A percentile compares a stretch with the other conserved stretches of the same genome.
Evolutionary conservation across 306 rosid species (phyloP).

Genomic region (Dicorynia guianensis): DNA sequence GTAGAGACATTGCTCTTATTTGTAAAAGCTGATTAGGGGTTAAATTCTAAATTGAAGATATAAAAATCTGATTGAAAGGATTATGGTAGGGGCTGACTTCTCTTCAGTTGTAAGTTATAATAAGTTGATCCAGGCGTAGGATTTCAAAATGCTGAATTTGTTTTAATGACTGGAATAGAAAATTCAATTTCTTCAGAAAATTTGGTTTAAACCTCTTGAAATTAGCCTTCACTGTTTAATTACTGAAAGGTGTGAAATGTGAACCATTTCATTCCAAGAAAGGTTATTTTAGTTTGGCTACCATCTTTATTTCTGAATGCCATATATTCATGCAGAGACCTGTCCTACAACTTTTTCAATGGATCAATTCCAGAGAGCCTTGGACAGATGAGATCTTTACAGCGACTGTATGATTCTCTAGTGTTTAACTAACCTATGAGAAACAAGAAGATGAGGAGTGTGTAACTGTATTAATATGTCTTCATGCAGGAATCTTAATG

Average conservation of each 20-base stretch:
- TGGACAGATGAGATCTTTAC: slow-evolving; percentile 76
- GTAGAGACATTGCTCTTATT: slow-evolving; percentile 6
- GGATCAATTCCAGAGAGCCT: slow-evolving; percentile 92
- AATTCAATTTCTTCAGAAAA: slow-evolving; percentile 9
- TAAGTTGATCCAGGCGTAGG: neutral
- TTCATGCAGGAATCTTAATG: slow-evolving; percentile 83
- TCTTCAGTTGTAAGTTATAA: slow-evolving; percentile 1
- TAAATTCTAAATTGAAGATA: neutral
- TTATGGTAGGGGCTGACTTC: neutral
- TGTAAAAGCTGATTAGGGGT: slow-evolving; percentile 1
- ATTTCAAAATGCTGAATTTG: slow-evolving; percentile 1
- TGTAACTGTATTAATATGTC: slow-evolving; percentile 26
- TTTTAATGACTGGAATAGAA: slow-evolving; percentile 12
- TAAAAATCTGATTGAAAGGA: neutral
- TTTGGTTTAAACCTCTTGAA: slow-evolving; percentile 24
- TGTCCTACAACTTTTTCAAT: slow-evolving; percentile 82
- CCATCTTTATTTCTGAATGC: slow-evolving; percentile 35
- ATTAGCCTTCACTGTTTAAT: slow-evolving; percentile 13
- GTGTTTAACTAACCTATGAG: slow-evolving; percentile 25
- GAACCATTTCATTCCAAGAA: slow-evolving; percentile 15
- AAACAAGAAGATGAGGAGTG: slow-evolving; percentile 26
- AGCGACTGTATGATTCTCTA: slow-evolving; percentile 66
- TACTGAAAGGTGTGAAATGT: neutral
- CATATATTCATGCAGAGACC: slow-evolving; percentile 71
- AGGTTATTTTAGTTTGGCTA: slow-evolving; percentile 27